Percentiles rank a stretch among this genome's conserved stretches.
Conservation (phyloP, 1,139 yeast species). For the Waltiozyma sp. region DNA sequence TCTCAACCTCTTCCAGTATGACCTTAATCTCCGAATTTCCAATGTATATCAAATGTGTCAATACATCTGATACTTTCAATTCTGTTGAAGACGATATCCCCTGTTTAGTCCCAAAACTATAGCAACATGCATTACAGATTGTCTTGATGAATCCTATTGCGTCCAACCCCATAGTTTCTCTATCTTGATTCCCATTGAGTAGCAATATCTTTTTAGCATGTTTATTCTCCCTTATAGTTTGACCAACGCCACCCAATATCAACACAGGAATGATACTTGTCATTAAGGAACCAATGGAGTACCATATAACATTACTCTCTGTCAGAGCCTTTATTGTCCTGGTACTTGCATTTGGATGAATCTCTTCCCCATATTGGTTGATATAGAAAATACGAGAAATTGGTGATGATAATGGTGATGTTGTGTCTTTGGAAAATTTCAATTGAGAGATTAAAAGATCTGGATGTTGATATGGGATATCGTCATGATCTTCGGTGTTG, state of each 20-base stretch:
- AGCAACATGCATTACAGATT: slow-evolving; percentile 32
- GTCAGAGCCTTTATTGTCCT: slow-evolving; percentile 46
- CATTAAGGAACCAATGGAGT: slow-evolving; percentile 81
- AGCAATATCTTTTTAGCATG: slow-evolving; percentile 41
- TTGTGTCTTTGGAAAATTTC: slow-evolving; percentile 49
- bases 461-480: slow-evolving; percentile 63
- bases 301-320: slow-evolving; percentile 47
- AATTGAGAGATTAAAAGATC: slow-evolving; percentile 65
- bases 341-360: slow-evolving; percentile 64
- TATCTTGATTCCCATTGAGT: slow-evolving; percentile 61
- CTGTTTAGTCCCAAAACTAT: slow-evolving; percentile 19
- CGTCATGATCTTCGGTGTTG: slow-evolving; percentile 24
- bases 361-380: slow-evolving; percentile 83
- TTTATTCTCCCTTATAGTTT: slow-evolving; percentile 27
- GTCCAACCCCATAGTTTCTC: slow-evolving; percentile 64
- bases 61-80: slow-evolving; percentile 29
- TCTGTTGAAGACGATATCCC: slow-evolving; percentile 1
- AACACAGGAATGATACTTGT: slow-evolving; percentile 77
- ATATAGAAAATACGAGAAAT: slow-evolving; percentile 67
- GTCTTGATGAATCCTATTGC: slow-evolving; percentile 49
- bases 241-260: slow-evolving; percentile 63
- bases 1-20: slow-evolving; percentile 28
- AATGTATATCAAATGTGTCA: slow-evolving; percentile 50
- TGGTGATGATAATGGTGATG: slow-evolving; percentile 62
- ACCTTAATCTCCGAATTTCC: slow-evolving; percentile 35